Base-by-base conservation (phyloP, 805 yeast genomes). In the Yamadazyma paraphyllophila region DNA sequence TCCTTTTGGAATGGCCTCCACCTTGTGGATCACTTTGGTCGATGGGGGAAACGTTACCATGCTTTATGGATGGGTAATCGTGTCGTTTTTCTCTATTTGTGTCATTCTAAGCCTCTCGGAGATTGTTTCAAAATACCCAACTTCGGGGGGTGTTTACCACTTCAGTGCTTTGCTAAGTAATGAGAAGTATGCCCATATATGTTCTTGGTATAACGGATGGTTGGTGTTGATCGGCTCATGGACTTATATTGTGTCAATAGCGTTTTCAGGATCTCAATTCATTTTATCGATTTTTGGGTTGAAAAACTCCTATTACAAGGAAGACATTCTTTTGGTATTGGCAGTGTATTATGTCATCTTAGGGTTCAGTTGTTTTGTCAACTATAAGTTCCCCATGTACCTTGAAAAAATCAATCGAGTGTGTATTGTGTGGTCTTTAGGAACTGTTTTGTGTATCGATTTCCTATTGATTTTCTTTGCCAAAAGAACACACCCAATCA, bases 131-230 rank as follows among this genome's bases (percentile, higher is more conserved):
- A 86, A 84, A 54, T 86, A 81, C 52, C 94, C 94, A 0, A 80
- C 85, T 17, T 85, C 88, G 4, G 85, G 85, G 34, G 85, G 85
- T 27, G 81, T 85, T 1, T 88, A 86, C 57, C 91, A 86, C 44
- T 85, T 84, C 63, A 82, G 88, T 53, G 87, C 88, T 7, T 78
- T 86, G 47, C 64, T 86, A 35, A 82, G 89, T 13, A 77, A 76
- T 44, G 78, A 78, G 11, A 70, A 69, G 38, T 77, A 80, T 48
- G 75, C 85, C n/a, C 62, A 75, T 32, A 59, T 79, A 4, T 70
- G 82, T 40, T 81, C 89, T 2, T 86, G 92, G 92, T 80, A 77
- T 56, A 83, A 88, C 0, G 94, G 94, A 0, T 86, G 91, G 86
- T 77, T 81, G 49, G 65, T 85, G 43, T 66, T 85, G 14, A 71